Conservation (phyloP, 768 basidiomycete genomes). For the Hydnomerulius pinastri region DNA sequence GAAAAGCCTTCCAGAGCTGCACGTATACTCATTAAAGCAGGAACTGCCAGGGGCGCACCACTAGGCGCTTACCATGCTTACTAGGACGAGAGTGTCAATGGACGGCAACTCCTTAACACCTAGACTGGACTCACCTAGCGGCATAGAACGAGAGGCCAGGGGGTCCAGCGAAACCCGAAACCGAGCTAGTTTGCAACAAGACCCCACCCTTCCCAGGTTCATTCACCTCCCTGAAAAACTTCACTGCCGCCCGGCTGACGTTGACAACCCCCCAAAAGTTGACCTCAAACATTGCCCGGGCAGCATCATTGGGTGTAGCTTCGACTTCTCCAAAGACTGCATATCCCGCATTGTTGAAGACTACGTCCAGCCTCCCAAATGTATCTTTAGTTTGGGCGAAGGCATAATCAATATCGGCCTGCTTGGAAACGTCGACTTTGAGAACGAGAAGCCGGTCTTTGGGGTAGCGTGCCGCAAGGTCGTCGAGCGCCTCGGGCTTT, state of each 20-base stretch:
- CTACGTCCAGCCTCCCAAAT: conserved; percentile 17
- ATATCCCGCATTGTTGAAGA: conserved; percentile 24
- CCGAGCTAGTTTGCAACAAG: conserved; percentile 37
- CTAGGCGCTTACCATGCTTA: conserved; percentile 23
- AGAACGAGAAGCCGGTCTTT: conserved; percentile 14
- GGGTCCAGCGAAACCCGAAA: conserved; percentile 23
- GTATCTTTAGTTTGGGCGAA: conserved; percentile 9
- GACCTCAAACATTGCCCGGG: conserved; percentile 24
- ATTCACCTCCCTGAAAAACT: conserved; percentile 37
- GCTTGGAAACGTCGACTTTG: conserved; percentile 14
- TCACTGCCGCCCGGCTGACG: conserved; percentile 27
- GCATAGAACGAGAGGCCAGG: conserved; percentile 17
- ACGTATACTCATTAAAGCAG: not conserved
- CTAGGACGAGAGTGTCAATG: conserved; percentile 1
- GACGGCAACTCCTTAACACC: conserved; percentile 13
- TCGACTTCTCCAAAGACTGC: conserved; percentile 25
- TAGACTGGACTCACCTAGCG: conserved; percentile 13
- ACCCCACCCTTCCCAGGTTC: conserved; percentile 34
- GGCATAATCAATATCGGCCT: conserved; percentile 10
- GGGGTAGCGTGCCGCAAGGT: conserved; percentile 3
- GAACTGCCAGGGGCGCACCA: not conserved
- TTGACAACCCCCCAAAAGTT: conserved; percentile 31
- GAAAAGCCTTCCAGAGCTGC: conserved; percentile 38
- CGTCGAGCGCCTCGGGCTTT: conserved; percentile 29
- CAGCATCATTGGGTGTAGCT: conserved; percentile 14